These are phyloP conservation scores for Mortierella hygrophila DNA, from an alignment of 192 early-diverging fungal species.

Conservation along the genomic window DNA sequence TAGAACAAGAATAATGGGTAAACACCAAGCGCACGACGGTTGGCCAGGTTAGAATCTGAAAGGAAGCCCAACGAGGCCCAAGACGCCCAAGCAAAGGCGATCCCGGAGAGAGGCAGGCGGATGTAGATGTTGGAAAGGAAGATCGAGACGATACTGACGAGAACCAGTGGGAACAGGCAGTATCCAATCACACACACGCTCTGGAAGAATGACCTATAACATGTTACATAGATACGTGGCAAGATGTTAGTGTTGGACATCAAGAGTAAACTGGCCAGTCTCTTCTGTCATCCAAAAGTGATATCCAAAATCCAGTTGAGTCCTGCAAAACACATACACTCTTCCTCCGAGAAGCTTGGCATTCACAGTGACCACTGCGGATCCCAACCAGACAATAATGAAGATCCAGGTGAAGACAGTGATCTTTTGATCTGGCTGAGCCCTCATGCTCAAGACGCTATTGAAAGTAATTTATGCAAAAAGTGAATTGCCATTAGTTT, in stretches of 20 bases:
- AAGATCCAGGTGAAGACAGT: slow-evolving; percentile 93
- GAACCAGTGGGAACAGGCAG: slow-evolving; percentile 94
- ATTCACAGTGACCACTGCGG: slow-evolving; percentile 94
- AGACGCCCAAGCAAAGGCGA: slow-evolving; percentile 89
- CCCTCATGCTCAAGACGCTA: slow-evolving; percentile 84
- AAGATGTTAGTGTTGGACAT: not conserved
- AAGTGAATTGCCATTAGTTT: slow-evolving; percentile 10
- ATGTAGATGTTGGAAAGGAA: slow-evolving; percentile 77
- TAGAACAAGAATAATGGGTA: slow-evolving; percentile 98
- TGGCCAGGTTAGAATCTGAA: slow-evolving; percentile 86
- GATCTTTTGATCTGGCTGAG: slow-evolving; percentile 83
- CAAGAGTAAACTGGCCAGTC: not conserved
- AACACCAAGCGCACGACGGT: slow-evolving; percentile 87
- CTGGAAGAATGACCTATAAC: slow-evolving; percentile 92
- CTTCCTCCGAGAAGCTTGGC: slow-evolving; percentile 94
- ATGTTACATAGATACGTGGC: not conserved
- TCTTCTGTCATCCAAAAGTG: not conserved
- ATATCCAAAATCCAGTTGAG: not conserved
- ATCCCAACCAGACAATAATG: slow-evolving; percentile 95
- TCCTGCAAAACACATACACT: slow-evolving; percentile 70
- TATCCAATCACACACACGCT: slow-evolving; percentile 97
- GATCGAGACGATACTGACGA: slow-evolving; percentile 80
- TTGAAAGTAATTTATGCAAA: not conserved
- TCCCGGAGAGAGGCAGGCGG: slow-evolving; percentile 77
- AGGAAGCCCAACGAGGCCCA: slow-evolving; percentile 97